Conservation (phyloP, 306 rosid genomes). For the Cercis canadensis region DNA sequence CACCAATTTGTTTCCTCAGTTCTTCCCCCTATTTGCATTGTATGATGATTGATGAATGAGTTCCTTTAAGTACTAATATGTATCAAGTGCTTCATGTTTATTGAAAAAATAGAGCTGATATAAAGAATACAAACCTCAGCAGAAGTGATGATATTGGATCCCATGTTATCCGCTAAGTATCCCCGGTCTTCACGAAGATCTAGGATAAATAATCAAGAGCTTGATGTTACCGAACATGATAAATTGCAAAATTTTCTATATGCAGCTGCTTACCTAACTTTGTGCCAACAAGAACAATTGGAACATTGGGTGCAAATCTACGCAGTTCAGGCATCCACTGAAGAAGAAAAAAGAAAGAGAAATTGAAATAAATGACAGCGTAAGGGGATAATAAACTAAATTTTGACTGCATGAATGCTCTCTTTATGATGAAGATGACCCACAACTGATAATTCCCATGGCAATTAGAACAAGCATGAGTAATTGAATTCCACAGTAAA, state of each 20-base stretch:
- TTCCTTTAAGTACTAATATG: background rate
- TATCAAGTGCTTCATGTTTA: constrained; percentile 6
- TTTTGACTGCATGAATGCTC: constrained; percentile 22
- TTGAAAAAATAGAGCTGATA: background rate
- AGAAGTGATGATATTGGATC: constrained; percentile 73
- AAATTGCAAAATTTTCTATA: background rate
- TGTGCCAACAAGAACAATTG: constrained; percentile 96
- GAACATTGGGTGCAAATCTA: constrained; percentile 92
- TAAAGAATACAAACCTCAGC: constrained; percentile 65
- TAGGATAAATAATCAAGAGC: constrained; percentile 36
- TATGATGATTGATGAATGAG: constrained; percentile 32
- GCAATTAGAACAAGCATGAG: constrained; percentile 47
- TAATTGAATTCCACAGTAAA: constrained; percentile 3
- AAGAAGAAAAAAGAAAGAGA: constrained; percentile 27
- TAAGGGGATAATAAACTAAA: constrained; percentile 1
- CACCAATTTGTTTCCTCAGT: constrained; percentile 96
- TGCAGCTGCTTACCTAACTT: constrained; percentile 69
- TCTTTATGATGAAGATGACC: constrained; percentile 17
- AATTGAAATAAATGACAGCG: constrained; percentile 19
- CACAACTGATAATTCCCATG: background rate
- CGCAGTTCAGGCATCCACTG: constrained; percentile 99
- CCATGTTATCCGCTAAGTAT: constrained; percentile 76
- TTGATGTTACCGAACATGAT: constrained; percentile 18
- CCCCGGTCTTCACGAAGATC: constrained; percentile 91
- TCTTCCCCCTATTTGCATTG: constrained; percentile 79